Evolutionary conservation across 768 basidiomycete species (phyloP), one percentile per base, ranked within the genome.

Genomic region (Boletus barrowsii): DNA sequence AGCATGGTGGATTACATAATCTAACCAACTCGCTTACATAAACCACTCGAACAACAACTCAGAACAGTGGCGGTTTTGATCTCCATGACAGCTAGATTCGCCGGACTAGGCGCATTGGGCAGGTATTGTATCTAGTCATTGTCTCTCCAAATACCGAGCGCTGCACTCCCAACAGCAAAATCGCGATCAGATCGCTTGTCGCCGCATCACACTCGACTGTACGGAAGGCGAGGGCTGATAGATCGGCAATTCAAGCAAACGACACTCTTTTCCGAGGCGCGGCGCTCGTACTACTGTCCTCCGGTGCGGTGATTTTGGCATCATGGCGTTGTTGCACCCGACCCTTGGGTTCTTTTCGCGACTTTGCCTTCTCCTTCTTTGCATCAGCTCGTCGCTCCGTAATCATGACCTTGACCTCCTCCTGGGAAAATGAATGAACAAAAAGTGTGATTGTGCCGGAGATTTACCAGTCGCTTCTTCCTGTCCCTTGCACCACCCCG

Each of bases 331-430:
- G 49, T 51, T 39, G 65, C 52, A 56, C 15, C 58, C 53, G 58
- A 47, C 49, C 11, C 40, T 54, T 56, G 46, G 35, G 45, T 35
- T 62, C 53, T 41, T 68, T 76, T 37, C 69, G 67, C 44, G 56
- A 53, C 54, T 63, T 76, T 15, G 63, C 63, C 58, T 74, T 78
- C 42, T 73, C 67, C 63, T 70, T 73, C 65, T 77, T 79, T 33
- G 59, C 63, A 42, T 68, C 70, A 33, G 73, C 66, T 32, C 68
- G 69, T 58, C 68, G 70, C 37, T 73, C 72, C 22, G 66, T 62
- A 24, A 80, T 70, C 45, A 69, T 57, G 8, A 66, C 69, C 51
- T 76, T 80, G 15, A 72, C 71, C 58, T 77, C 76, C 59, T 76
- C 74, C 78, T 79, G 58, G 47, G 47, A 59, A 60, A 30, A 48